A percentile compares a stretch with the other conserved stretches of the same genome.
These are phyloP conservation scores for Hymenotorrendiella dingleyae DNA, from an alignment of 2,329 filamentous ascomycete genomes.

Conservation along the genomic window DNA sequence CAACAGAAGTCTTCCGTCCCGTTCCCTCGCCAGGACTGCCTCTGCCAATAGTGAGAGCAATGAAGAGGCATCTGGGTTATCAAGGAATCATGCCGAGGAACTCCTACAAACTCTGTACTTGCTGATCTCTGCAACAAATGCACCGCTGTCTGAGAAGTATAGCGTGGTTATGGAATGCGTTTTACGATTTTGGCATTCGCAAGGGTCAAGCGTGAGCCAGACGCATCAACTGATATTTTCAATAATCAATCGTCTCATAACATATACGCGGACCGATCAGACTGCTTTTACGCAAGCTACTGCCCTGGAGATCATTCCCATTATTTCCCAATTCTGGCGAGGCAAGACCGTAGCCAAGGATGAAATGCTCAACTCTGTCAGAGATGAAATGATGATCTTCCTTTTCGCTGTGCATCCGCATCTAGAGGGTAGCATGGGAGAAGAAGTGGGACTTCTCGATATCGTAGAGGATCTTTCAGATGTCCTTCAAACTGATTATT, in stretches of 20 bases:
- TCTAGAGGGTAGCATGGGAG: constrained; percentile 49
- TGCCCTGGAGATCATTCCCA: constrained; percentile 55
- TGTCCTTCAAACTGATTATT: constrained; percentile 72
- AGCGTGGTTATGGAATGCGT: constrained; percentile 50
- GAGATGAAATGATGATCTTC: constrained; percentile 72
- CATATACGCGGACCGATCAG: constrained; percentile 62
- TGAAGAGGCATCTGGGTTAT: constrained; percentile 19
- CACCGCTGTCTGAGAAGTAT: constrained; percentile 54
- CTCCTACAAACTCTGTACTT: constrained; percentile 60
- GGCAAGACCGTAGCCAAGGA: constrained; percentile 57
- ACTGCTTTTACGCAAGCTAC: constrained; percentile 54
- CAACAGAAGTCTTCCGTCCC: constrained; percentile 11
- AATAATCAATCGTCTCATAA: constrained; percentile 66
- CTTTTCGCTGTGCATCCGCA: constrained; percentile 62
- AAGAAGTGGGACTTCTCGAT: constrained; percentile 30
- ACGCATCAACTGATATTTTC: constrained; percentile 70
- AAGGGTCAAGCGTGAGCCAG: constrained; percentile 51
- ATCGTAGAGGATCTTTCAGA: constrained; percentile 62
- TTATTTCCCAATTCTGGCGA: constrained; percentile 73
- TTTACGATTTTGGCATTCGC: constrained; percentile 55
- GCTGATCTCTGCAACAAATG: constrained; percentile 60
- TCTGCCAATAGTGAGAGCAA: constrained; percentile 21
- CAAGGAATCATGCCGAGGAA: constrained; percentile 40
- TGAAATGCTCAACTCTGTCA: constrained; percentile 51
- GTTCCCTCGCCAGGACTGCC: constrained; percentile 20